A percentile compares a stretch with the other conserved stretches of the same genome.
Conservation (phyloP, 1,284 basidiomycete species). For the Neonothopanus nambi region DNA sequence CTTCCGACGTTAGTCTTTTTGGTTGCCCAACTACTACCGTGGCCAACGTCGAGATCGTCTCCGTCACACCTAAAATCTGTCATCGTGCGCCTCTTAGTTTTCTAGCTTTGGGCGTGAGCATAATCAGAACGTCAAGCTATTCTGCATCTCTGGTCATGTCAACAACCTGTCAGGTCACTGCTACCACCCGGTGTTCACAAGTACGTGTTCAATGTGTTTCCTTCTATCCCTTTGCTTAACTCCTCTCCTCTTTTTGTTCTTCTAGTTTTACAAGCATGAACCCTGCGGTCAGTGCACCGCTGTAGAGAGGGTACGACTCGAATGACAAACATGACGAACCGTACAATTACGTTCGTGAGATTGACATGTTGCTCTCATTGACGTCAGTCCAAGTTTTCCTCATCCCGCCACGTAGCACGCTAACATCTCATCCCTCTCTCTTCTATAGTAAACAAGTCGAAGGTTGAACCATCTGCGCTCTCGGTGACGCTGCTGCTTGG, state of each 20-base stretch:
- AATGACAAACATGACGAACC: slow-evolving; percentile 99
- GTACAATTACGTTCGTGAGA: slow-evolving; percentile 89
- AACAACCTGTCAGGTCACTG: slow-evolving; percentile 95
- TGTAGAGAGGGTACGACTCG: slow-evolving; percentile 96
- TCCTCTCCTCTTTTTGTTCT: no score
- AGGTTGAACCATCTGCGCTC: slow-evolving; percentile 93
- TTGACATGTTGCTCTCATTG: slow-evolving; percentile 94
- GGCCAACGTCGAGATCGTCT: slow-evolving; percentile 97
- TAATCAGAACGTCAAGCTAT: slow-evolving; percentile 96
- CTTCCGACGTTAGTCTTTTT: slow-evolving; percentile 95
- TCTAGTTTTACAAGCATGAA: slow-evolving; percentile 95
- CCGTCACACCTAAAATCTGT: slow-evolving; percentile 96
- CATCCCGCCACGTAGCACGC: background rate
- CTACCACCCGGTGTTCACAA: slow-evolving; percentile 91
- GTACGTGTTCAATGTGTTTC: slow-evolving; percentile 37
- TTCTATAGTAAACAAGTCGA: slow-evolving; percentile 86
- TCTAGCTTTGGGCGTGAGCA: slow-evolving; percentile 89
- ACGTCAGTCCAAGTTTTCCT: slow-evolving; percentile 52
- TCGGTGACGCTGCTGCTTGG: slow-evolving; percentile 98
- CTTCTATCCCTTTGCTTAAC: slow-evolving; percentile 1
- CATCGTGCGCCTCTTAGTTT: slow-evolving; percentile 91
- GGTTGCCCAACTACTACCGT: slow-evolving; percentile 98
- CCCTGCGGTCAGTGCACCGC: slow-evolving; percentile 99
- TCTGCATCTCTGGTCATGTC: slow-evolving; percentile 95
- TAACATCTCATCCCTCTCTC: background rate